Conservation (phyloP, 768 basidiomycete species). For the Tubosaeta sp. region DNA sequence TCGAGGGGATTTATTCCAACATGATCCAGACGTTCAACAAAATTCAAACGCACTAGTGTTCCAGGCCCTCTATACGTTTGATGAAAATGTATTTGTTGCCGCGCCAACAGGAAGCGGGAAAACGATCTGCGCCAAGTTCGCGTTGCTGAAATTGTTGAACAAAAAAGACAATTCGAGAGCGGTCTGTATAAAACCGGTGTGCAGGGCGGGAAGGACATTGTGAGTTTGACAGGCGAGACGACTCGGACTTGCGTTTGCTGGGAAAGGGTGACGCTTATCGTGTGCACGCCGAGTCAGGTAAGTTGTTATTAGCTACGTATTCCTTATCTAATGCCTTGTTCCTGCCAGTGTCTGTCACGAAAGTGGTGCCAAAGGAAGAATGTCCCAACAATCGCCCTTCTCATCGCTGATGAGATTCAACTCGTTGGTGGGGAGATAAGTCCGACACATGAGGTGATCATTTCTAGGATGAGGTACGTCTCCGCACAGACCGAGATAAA, state of each 20-base stretch:
- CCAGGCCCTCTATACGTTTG: slow-evolving; percentile 93
- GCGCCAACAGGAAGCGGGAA: slow-evolving; percentile 97
- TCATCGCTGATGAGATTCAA: slow-evolving; percentile 96
- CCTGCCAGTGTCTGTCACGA: slow-evolving; percentile 76
- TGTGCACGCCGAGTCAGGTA: slow-evolving; percentile 91
- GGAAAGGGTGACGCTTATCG: slow-evolving; percentile 87
- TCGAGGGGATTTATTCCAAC: slow-evolving; percentile 78
- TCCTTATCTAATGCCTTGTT: background rate
- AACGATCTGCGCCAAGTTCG: slow-evolving; percentile 96
- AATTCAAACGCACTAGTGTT: slow-evolving; percentile 96
- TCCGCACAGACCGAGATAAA: slow-evolving; percentile 89
- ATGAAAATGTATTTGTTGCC: slow-evolving; percentile 95
- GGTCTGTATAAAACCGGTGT: slow-evolving; percentile 90
- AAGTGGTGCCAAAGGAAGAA: slow-evolving; percentile 97
- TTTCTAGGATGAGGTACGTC: slow-evolving; percentile 95
- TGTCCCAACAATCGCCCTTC: slow-evolving; percentile 85
- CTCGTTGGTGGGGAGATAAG: slow-evolving; percentile 93
- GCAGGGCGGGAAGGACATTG: slow-evolving; percentile 91
- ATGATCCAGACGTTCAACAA: slow-evolving; percentile 92
- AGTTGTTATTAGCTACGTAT: slow-evolving; percentile 19
- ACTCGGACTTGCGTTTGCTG: slow-evolving; percentile 83
- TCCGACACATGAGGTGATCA: slow-evolving; percentile 73
- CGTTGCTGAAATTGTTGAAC: slow-evolving; percentile 91
- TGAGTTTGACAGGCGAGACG: slow-evolving; percentile 91
- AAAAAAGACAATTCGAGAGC: slow-evolving; percentile 77